These are phyloP conservation scores for Microcyclosporella mali DNA, from an alignment of 2,329 filamentous ascomycete species.

Conservation along the genomic window DNA sequence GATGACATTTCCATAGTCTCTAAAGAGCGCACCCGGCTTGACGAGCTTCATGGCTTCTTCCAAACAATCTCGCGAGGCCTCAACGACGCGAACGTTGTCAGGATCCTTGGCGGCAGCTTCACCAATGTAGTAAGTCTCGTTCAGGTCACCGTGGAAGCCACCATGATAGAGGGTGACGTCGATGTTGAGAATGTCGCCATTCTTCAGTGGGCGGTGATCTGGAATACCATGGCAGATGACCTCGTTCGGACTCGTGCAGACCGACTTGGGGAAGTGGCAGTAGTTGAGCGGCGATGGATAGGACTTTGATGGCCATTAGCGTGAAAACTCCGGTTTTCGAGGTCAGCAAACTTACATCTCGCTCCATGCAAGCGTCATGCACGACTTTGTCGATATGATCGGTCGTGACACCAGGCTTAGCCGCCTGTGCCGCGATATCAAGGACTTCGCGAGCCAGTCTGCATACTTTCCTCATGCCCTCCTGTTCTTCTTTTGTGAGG, in stretches of 20 bases:
- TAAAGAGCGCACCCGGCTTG: slow-evolving; percentile 87
- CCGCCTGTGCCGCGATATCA: slow-evolving; percentile 78
- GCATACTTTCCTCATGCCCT: slow-evolving; percentile 91
- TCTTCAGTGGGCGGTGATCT: slow-evolving; percentile 75
- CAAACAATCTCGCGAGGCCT: slow-evolving; percentile 81
- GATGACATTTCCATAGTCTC: slow-evolving; percentile 89
- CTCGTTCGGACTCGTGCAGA: slow-evolving; percentile 94
- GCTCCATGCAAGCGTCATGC: slow-evolving; percentile 88
- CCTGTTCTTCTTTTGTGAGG: slow-evolving; percentile 70
- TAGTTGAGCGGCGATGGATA: slow-evolving; percentile 96
- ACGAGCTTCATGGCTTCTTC: slow-evolving; percentile 87
- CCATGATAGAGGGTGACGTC: slow-evolving; percentile 92
- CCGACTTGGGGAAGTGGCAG: slow-evolving; percentile 92
- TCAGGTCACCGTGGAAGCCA: slow-evolving; percentile 92
- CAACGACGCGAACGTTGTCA: slow-evolving; percentile 83
- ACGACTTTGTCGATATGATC: slow-evolving; percentile 93
- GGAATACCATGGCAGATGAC: slow-evolving; percentile 98
- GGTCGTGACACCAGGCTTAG: slow-evolving; percentile 87
- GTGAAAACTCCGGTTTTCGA: not conserved
- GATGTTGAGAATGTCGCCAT: slow-evolving; percentile 96
- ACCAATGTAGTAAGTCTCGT: slow-evolving; percentile 98
- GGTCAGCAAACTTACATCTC: slow-evolving; percentile 59
- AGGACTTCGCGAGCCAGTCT: slow-evolving; percentile 81
- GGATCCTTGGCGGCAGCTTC: slow-evolving; percentile 77
- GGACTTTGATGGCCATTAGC: slow-evolving; percentile 50